Conservation (phyloP, 2,329 filamentous ascomycete species). For the Exophiala aquamarina region DNA sequence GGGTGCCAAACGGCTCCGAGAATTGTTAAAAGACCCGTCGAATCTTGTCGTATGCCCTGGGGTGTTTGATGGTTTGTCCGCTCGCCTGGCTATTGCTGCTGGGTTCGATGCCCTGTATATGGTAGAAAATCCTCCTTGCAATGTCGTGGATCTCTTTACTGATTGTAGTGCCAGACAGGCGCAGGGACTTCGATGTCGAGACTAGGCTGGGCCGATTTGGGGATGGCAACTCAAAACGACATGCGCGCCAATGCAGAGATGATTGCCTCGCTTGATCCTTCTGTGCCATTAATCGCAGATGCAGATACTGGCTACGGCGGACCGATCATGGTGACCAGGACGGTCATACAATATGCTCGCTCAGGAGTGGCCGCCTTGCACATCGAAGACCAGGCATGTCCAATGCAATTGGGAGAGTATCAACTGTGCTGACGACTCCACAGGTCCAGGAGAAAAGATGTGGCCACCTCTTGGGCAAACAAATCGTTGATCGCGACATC, state of each 20-base stretch:
- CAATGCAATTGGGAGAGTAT: background rate
- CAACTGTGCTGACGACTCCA: background rate
- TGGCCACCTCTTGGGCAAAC: constrained; percentile 42
- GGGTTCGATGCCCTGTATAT: constrained; percentile 54
- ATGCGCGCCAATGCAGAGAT: constrained; percentile 56
- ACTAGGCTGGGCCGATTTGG: constrained; percentile 52
- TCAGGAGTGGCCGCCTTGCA: constrained; percentile 58
- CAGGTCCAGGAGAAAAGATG: constrained; percentile 50
- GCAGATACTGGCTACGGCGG: constrained; percentile 56
- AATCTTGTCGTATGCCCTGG: constrained; percentile 48
- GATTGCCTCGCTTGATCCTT: constrained; percentile 52
- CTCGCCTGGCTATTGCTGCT: constrained; percentile 48
- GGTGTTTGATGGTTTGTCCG: constrained; percentile 54
- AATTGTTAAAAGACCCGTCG: constrained; percentile 34
- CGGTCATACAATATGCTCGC: constrained; percentile 51
- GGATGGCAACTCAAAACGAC: constrained; percentile 52
- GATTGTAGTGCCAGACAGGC: constrained; percentile 36
- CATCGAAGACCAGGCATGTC: constrained; percentile 50
- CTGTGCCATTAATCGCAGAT: constrained; percentile 53
- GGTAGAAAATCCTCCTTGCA: constrained; percentile 21
- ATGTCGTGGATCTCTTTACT: no score
- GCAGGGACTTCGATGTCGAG: constrained; percentile 51
- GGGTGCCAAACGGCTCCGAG: constrained; percentile 30
- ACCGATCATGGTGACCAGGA: constrained; percentile 49
- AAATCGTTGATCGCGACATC: constrained; percentile 36